These are phyloP conservation scores for Pestalotiopsis sp. DNA, from an alignment of 2,329 filamentous ascomycete genomes.

Conservation along the genomic window DNA sequence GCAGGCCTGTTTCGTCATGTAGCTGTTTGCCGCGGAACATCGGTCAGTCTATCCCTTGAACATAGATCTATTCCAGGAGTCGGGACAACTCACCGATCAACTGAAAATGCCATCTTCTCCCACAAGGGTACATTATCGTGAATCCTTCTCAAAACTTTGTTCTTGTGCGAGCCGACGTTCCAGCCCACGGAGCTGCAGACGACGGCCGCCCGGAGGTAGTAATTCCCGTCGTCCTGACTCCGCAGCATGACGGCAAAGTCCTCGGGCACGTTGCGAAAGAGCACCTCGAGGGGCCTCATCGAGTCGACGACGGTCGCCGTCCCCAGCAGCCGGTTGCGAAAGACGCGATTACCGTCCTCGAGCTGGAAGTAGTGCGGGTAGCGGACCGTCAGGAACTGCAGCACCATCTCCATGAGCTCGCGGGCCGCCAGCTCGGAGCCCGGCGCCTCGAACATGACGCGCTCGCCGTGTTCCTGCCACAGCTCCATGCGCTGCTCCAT, in stretches of 20 bases:
- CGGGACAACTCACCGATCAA: constrained; percentile 67
- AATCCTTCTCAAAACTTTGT: constrained; percentile 76
- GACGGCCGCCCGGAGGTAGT: constrained; percentile 74
- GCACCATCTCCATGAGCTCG: constrained; percentile 83
- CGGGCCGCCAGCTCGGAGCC: constrained; percentile 80
- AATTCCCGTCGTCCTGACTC: constrained; percentile 71
- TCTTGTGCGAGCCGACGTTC: constrained; percentile 58
- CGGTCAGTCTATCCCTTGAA: no score
- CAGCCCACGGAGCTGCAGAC: constrained; percentile 82
- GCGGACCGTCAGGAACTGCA: constrained; percentile 78
- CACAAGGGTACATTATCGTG: constrained; percentile 80
- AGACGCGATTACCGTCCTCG: constrained; percentile 52
- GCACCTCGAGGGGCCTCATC: constrained; percentile 67
- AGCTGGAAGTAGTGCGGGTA: constrained; percentile 77
- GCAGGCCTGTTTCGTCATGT: constrained; percentile 76
- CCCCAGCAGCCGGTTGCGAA: constrained; percentile 71
- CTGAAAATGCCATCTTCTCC: constrained; percentile 84
- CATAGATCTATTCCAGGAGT: no score
- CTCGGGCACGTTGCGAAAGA: constrained; percentile 80
- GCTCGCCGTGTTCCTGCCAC: constrained; percentile 62
- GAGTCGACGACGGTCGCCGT: constrained; percentile 62
- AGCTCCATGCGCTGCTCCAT: constrained; percentile 71
- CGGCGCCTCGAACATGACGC: constrained; percentile 69
- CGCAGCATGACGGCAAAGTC: constrained; percentile 80
- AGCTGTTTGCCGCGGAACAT: constrained; percentile 48